Conservation (phyloP, 306 rosid species). For the Prunus campanulata region DNA sequence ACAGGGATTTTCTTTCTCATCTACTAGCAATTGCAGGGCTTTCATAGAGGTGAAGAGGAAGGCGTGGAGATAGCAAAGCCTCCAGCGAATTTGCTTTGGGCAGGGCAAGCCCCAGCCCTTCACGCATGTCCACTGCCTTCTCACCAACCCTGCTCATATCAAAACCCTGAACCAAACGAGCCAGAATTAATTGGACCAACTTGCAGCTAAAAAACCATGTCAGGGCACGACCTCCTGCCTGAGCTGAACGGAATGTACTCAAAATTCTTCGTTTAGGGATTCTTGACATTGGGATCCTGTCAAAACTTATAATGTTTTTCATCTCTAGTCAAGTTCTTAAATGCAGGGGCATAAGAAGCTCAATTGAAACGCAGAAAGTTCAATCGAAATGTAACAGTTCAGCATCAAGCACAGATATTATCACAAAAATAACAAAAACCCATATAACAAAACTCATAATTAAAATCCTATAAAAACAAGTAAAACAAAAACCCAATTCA, state of each 20-base stretch:
- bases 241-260: conserved; percentile 37
- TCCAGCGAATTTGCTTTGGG: conserved; percentile 14
- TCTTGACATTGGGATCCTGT: not conserved
- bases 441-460: not conserved
- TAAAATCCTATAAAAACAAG: too few species aligned
- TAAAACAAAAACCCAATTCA: not conserved
- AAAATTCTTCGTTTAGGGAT: not conserved
- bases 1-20: too few species aligned
- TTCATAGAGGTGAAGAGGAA: not conserved
- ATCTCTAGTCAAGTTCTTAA: not conserved
- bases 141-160: conserved; percentile 10
- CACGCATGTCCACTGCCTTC: conserved; percentile 25
- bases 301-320: not conserved
- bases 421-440: not conserved
- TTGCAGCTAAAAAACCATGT: conserved; percentile 8
- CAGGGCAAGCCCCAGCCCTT: conserved; percentile 31
- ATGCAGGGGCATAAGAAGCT: not conserved
- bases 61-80: conserved; percentile 23
- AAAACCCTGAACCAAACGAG: conserved; percentile 37
- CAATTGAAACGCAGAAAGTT: not conserved
- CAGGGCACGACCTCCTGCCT: conserved; percentile 37
- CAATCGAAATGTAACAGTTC: not conserved
- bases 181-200: conserved; percentile 26
- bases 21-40: too few species aligned
- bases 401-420: not conserved